These are phyloP conservation scores for Dioszegia hungarica DNA, from an alignment of 768 basidiomycete genomes.

Conservation along the genomic window DNA sequence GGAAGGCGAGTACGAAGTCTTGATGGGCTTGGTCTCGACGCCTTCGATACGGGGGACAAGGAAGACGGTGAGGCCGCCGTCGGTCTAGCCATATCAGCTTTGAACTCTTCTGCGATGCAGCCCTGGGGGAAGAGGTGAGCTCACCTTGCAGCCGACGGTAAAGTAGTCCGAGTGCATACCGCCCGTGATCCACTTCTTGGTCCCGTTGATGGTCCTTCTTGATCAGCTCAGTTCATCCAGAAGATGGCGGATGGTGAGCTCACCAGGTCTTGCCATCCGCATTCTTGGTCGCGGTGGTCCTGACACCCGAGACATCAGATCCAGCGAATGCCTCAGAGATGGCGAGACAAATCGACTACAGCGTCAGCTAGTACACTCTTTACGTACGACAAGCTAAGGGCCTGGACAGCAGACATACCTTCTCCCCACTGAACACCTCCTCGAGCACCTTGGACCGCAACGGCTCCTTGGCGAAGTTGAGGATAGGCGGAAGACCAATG, in stretches of 20 bases:
- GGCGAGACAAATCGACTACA: constrained; percentile 72
- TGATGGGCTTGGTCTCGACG: constrained; percentile 77
- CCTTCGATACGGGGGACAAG: constrained; percentile 76
- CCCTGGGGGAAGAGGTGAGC: background rate
- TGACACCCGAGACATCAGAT: constrained; percentile 65
- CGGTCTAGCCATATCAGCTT: constrained; percentile 18
- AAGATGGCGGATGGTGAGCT: background rate
- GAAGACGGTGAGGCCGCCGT: constrained; percentile 75
- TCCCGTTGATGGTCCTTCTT: constrained; percentile 68
- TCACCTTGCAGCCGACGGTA: constrained; percentile 53
- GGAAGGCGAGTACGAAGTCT: constrained; percentile 79
- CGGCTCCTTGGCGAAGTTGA: constrained; percentile 70
- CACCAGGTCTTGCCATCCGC: constrained; percentile 61
- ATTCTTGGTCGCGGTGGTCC: constrained; percentile 69
- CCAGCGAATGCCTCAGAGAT: constrained; percentile 84
- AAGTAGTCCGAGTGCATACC: constrained; percentile 50
- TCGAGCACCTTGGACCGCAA: constrained; percentile 63
- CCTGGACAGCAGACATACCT: constrained; percentile 42
- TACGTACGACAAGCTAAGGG: no score
- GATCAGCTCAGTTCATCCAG: constrained; percentile 24
- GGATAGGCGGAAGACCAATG: constrained; percentile 58
- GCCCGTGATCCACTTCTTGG: constrained; percentile 63
- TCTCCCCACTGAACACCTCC: constrained; percentile 64
- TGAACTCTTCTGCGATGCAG: background rate
- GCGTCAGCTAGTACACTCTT: no score